Percentiles rank a stretch among this genome's conserved stretches.
These are phyloP conservation scores for Aspergillus cavernicola DNA, from an alignment of 495 filamentous ascomycete species.

Conservation along the genomic window DNA sequence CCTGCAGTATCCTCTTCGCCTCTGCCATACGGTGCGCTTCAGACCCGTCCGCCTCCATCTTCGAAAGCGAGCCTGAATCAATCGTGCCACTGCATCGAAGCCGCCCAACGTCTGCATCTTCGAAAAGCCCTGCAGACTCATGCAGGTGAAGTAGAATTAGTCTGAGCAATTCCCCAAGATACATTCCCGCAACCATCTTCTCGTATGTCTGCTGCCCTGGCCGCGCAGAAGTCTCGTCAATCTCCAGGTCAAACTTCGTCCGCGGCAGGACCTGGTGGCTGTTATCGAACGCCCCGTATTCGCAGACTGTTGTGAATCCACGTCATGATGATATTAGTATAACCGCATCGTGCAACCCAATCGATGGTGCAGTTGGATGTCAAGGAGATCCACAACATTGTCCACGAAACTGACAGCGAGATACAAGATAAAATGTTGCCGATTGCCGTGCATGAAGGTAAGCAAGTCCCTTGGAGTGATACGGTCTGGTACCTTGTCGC, in stretches of 20 bases:
- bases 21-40: slow-evolving; percentile 16
- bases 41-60: slow-evolving; percentile 67
- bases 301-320: slow-evolving; percentile 47
- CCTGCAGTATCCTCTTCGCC: slow-evolving; percentile 67
- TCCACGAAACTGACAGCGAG: too few species aligned
- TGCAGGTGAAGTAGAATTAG: slow-evolving; percentile 37
- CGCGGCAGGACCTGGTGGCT: slow-evolving; percentile 79
- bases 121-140: slow-evolving; percentile 29
- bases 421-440: too few species aligned
- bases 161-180: slow-evolving; percentile 46
- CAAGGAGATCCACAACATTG: too few species aligned
- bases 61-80: slow-evolving; percentile 76
- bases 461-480: too few species aligned
- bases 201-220: slow-evolving; percentile 47
- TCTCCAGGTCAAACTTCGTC: slow-evolving; percentile 27
- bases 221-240: slow-evolving; percentile 37
- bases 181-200: slow-evolving; percentile 48
- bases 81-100: slow-evolving; percentile 69
- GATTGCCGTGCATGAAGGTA: too few species aligned
- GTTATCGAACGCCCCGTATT: slow-evolving; percentile 96
- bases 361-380: too few species aligned
- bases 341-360: too few species aligned
- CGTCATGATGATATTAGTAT: too few species aligned
- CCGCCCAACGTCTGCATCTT: slow-evolving; percentile 44
- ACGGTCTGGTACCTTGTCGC: too few species aligned